A percentile compares a stretch with the other conserved stretches of the same genome.
Conservation (phyloP, 768 basidiomycete species). For the Serendipita indica region DNA sequence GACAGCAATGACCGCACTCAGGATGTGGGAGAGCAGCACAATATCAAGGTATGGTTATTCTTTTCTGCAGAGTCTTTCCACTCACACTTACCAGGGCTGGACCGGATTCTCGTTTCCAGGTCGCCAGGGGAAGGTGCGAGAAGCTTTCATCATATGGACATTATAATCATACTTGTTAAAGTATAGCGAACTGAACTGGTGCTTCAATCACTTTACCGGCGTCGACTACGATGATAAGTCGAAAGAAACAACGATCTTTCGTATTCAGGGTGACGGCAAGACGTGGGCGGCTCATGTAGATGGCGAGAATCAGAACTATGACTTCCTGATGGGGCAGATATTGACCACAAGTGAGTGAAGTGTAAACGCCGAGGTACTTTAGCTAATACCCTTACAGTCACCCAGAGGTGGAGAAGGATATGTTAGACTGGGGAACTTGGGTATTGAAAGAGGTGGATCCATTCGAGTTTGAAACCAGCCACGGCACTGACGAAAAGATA, state of each 20-base stretch:
- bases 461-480: not conserved
- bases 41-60: slow-evolving; percentile 21
- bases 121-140: slow-evolving; percentile 21
- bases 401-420: slow-evolving; percentile 24
- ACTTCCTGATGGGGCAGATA: slow-evolving; percentile 17
- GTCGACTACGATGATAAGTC: slow-evolving; percentile 27
- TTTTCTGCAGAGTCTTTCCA: not conserved
- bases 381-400: slow-evolving; percentile 16
- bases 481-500: not conserved
- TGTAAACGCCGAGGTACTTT: not conserved
- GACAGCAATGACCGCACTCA: slow-evolving; percentile 10
- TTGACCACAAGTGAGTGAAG: slow-evolving; percentile 19
- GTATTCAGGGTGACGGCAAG: slow-evolving; percentile 28
- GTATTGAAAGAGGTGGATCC: slow-evolving; percentile 15
- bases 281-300: slow-evolving; percentile 25
- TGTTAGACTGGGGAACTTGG: slow-evolving; percentile 25
- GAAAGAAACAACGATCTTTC: slow-evolving; percentile 22
- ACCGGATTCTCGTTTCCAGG: slow-evolving; percentile 26
- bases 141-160: not conserved
- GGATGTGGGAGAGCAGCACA: slow-evolving; percentile 22
- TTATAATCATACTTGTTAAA: slow-evolving; percentile 9
- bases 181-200: slow-evolving; percentile 13
- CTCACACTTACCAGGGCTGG: slow-evolving; percentile 13
- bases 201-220: slow-evolving; percentile 21
- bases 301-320: slow-evolving; percentile 22